phyloP scores from a whole-genome alignment of 345 rosid species.

The Mallotus nudiflorus region DNA sequence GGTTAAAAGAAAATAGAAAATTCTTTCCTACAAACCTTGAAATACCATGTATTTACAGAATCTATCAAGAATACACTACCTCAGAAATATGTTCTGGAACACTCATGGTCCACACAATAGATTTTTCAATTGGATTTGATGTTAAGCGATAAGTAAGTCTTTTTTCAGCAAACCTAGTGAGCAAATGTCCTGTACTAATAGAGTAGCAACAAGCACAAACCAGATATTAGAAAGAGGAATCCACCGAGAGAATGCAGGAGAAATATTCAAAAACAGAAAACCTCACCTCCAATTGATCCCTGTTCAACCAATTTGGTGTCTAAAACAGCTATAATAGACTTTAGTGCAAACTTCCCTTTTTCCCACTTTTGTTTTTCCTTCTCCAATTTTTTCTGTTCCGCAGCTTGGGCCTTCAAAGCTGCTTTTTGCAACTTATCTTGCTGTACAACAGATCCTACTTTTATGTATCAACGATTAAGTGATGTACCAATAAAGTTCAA shows the following conservation, averaged over 20 bases:
- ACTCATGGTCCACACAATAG: conserved; percentile 80
- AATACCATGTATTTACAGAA: neutral
- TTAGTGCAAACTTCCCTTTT: conserved; percentile 80
- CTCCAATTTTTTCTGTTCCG: conserved; percentile 66
- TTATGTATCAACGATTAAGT: neutral
- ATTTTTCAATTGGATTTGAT: conserved; percentile 78
- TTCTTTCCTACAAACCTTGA: neutral
- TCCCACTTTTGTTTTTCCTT: conserved; percentile 85
- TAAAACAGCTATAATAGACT: conserved; percentile 80
- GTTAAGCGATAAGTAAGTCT: conserved; percentile 65
- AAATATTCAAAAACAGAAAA: conserved; percentile 11
- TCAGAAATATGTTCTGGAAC: conserved; percentile 70
- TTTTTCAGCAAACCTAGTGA: conserved; percentile 80
- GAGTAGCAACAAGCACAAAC: conserved; percentile 30
- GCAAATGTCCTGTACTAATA: conserved; percentile 66
- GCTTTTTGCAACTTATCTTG: conserved; percentile 79
- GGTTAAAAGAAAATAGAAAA: neutral
- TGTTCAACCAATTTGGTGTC: conserved; percentile 80
- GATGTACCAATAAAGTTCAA: conserved; percentile 9
- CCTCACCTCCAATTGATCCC: conserved; percentile 80
- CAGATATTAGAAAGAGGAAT: conserved; percentile 17
- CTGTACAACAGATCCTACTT: conserved; percentile 43
- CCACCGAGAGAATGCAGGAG: neutral
- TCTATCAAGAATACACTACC: conserved; percentile 48
- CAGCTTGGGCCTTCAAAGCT: conserved; percentile 79